Percentiles rank a stretch among this genome's conserved stretches.
phyloP scores from a whole-genome alignment of 2,329 filamentous ascomycete genomes.

The Tolypocladium nubicola region DNA sequence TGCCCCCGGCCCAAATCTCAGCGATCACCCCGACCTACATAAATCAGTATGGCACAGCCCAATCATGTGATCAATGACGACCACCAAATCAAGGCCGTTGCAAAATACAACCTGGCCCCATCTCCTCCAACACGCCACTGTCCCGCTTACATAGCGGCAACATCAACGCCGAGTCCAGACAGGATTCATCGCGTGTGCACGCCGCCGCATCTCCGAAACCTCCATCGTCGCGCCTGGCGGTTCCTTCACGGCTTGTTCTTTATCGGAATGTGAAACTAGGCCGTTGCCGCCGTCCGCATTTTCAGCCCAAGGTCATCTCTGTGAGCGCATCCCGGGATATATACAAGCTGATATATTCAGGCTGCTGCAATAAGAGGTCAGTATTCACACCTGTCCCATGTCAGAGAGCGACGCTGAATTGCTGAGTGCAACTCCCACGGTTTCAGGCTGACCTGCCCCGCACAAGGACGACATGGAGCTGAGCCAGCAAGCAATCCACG shows the following conservation, averaged over 20 bases:
- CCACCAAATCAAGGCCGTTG: conserved; percentile 8
- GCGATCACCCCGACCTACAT: neutral
- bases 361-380: neutral
- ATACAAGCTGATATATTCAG: neutral
- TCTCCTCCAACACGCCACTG: neutral
- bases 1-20: neutral
- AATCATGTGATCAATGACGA: conserved; percentile 10
- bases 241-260: neutral
- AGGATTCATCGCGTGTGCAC: neutral
- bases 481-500: conserved; percentile 38
- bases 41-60: neutral
- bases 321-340: neutral
- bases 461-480: conserved; percentile 36
- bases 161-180: neutral
- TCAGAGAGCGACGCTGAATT: neutral
- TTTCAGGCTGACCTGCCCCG: neutral
- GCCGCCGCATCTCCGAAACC: neutral
- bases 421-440: neutral
- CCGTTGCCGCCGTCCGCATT: neutral
- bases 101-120: conserved; percentile 3
- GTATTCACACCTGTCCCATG: neutral
- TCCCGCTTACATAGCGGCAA: neutral
- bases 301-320: neutral
- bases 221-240: neutral
- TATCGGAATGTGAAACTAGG: neutral